Base-by-base conservation (phyloP, 192 early-diverging fungal species). In the Coemansia sp. region DNA sequence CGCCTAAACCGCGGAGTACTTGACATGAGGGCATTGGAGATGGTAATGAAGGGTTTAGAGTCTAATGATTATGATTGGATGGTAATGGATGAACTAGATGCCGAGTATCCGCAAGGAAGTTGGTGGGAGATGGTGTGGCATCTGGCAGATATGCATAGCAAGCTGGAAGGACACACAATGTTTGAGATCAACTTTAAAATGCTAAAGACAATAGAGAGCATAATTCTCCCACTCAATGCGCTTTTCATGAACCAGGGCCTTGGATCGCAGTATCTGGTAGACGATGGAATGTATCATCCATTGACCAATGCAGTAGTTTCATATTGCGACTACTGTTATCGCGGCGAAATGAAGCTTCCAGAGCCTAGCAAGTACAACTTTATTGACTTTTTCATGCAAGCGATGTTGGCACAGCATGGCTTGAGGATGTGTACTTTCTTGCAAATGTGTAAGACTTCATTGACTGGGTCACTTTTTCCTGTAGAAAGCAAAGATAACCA, bases 111-210 rank as follows among this genome's bases (percentile, higher is more conserved):
- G 0, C 59, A 67, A 5, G 61, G 74, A 10, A 60, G 65, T 14
- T 77, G 74, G 74, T 68, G 65, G 69, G 69, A 71, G 22, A 71
- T 71, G 65, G 58, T 77, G 25, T 67, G 66, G 60, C 65, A 71
- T 26, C 26, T 77, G 57, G 65, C 65, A 6, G 74, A 77, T 16
- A 50, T 77, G 61, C 74, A 77, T 49, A 64, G 63, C 19, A 67
- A 60, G 34, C 54, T 78, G 49, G 27, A 38, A 24, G 27, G 49
- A 5, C 69, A 72, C 25, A 64, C 69, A 7, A 68, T 78, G 41
- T 72, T 64, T 31, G 75, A 78, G 32, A 66, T 78, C 41, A 78
- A 78, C 44, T 78, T 65, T 25, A 78, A 78, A 54, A 78, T 68
- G 0, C 55, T 78, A 19, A 67, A 67, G 2, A 63, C 75, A 7